Evolutionary conservation across 2,329 filamentous ascomycete genomes (phyloP), one percentile per base, ranked within the genome.

Genomic region (Aspergillus pseudoterreus): DNA sequence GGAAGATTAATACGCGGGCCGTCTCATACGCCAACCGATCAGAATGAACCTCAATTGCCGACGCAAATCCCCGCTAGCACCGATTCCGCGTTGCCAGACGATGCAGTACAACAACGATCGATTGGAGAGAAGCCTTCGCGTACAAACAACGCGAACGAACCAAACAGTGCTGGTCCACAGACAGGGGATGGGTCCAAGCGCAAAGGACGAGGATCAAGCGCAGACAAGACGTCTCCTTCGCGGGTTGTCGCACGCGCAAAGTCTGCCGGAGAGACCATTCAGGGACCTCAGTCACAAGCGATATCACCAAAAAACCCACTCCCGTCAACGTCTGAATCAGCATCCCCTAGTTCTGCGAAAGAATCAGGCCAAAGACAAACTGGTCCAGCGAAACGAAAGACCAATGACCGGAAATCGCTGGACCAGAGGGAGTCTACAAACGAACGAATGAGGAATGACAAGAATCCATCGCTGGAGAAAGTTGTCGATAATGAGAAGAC

Each of bases 361-460:
- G 22, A 35, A 9, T n/a, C 47, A 2, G 41, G 17, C 14, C 15
- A 46, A 19, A 35, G 30, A 6, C 41, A 27, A 24, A 44, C n/a
- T n/a, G 33, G 22, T 12, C 30, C 50, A 9, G 17, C 27, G 11
- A 53, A 47, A 46, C 33, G 32, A 17, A 45, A 44, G 27, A 11
- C 45, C 48, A 19, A 27, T 27, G 22, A 50, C 9, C 47, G 19
- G 8, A 43, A 36, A 27, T 36, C 49, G 17, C 44, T 38, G 10
- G 15, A 38, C 8, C 30, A 27, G 14, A 15, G 36, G 24, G 36
- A 14, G 27, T 42, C 24, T 30, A 54, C 51, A 33, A 51, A 48
- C 9, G 33, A 21, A 36, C 54, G 54, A 14, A 47, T 36, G 4
- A 54, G 48, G 33, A 55, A 52, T 11, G 36, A 33, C 15, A 61